These are phyloP conservation scores for Monosporascus sp. DNA, from an alignment of 2,329 filamentous ascomycete species.

Conservation along the genomic window DNA sequence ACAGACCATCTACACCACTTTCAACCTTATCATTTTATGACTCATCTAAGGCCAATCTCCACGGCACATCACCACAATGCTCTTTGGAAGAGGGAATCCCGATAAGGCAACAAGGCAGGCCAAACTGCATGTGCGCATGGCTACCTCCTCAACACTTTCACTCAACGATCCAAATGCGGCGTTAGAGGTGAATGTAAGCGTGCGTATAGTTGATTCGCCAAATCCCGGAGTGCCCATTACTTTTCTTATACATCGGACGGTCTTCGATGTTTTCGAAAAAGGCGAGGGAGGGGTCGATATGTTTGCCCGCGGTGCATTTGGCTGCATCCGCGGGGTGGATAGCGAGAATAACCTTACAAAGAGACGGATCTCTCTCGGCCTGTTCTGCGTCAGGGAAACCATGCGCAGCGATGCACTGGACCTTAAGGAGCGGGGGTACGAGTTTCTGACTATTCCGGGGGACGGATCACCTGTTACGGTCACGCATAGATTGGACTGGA, in stretches of 20 bases:
- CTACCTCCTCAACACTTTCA: conserved; percentile 2
- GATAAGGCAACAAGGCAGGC: neutral
- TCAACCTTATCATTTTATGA: too few relatives aligned
- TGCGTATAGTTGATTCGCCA: neutral
- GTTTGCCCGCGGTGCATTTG: conserved; percentile 1
- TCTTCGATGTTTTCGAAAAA: conserved; percentile 1
- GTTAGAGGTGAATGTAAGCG: conserved; percentile 3
- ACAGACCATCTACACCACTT: too few relatives aligned
- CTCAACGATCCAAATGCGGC: conserved; percentile 5
- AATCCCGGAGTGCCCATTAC: conserved; percentile 2
- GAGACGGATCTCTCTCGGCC: conserved; percentile 2
- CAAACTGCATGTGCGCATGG: neutral
- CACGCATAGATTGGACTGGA: conserved; percentile 7
- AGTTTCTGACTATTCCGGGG: conserved; percentile 8
- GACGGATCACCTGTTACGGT: conserved; percentile 1
- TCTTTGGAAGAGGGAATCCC: neutral
- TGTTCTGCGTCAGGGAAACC: conserved; percentile 1
- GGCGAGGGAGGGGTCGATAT: conserved; percentile 7
- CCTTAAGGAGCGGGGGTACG: conserved; percentile 5
- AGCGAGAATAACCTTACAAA: neutral
- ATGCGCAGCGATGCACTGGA: conserved; percentile 2
- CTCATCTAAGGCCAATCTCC: too few relatives aligned
- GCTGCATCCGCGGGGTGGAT: neutral
- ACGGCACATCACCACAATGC: neutral
- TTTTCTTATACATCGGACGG: conserved; percentile 2